These are phyloP conservation scores for Dactylonectria macrodidyma DNA, from an alignment of 2,329 filamentous ascomycete species.

Conservation along the genomic window DNA sequence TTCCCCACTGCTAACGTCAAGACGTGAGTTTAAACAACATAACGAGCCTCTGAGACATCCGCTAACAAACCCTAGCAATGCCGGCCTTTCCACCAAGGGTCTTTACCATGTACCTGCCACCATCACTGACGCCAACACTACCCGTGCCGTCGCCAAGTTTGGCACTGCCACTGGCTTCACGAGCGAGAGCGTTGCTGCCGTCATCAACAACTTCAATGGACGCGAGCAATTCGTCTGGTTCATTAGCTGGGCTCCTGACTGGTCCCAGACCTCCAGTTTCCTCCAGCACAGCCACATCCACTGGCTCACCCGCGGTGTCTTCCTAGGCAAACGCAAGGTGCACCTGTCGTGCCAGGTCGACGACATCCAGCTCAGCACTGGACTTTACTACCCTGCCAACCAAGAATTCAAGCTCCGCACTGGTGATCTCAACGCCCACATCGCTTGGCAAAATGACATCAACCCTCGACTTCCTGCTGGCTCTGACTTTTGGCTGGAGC, in stretches of 20 bases:
- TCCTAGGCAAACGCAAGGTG: constrained; percentile 38
- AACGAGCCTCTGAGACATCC: background rate
- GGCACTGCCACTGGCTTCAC: constrained; percentile 24
- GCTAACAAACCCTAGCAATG: constrained; percentile 19
- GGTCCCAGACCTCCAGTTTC: constrained; percentile 34
- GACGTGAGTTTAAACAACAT: constrained; percentile 11
- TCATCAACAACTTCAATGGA: constrained; percentile 37
- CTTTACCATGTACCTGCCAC: constrained; percentile 36
- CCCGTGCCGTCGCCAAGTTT: constrained; percentile 34
- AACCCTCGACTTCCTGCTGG: constrained; percentile 34
- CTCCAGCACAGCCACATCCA: constrained; percentile 37
- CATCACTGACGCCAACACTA: constrained; percentile 30
- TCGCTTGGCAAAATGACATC: constrained; percentile 34
- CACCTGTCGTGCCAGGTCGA: constrained; percentile 34
- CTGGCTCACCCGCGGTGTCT: constrained; percentile 39
- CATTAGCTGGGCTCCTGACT: constrained; percentile 34
- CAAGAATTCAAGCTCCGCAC: constrained; percentile 34
- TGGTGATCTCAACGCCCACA: constrained; percentile 30
- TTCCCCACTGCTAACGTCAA: constrained; percentile 38
- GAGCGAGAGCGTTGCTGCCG: constrained; percentile 31
- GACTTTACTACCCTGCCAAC: constrained; percentile 30
- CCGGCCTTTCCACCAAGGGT: constrained; percentile 34
- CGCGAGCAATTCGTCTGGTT: constrained; percentile 17
- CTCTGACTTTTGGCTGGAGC: constrained; percentile 32
- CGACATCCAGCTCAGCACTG: constrained; percentile 34